Evolutionary conservation across 139 green algal species (phyloP), one percentile per base, ranked within the genome.

Genomic region (Gonium pectorale): DNA sequence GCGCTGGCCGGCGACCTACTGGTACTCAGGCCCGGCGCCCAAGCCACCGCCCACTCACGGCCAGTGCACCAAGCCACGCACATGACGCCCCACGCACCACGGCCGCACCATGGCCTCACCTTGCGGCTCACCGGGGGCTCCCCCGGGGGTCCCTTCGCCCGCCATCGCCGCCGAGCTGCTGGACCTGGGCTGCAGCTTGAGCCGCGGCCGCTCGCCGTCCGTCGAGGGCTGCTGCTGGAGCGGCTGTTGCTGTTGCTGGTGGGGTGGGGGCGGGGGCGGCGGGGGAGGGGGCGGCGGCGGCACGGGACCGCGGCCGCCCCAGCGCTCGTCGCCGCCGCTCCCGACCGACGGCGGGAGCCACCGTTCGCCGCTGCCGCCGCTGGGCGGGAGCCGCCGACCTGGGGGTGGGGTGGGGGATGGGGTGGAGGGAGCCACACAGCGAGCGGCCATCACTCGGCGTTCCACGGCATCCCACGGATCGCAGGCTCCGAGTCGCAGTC

Each of bases 121-220:
- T 49, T n/a, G n/a, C n/a, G n/a, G n/a, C n/a, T n/a, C n/a, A n/a
- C n/a, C n/a, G n/a, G n/a, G n/a, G n/a, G 46, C 68, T 11, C 9
- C 43, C 17, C 29, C 68, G 35, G 35, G 38, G 17, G 9, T 56
- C 9, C 35, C 73, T 8, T 56, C 35, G 40, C 22, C 71, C 4
- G 51, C 13, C 0, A 2, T 37, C 15, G 72, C 27, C 38, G 41
- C 4, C 5, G 15, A 5, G 29, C 43, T 46, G 29, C 33, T 49
- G 27, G 31, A 41, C 22, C 73, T 54, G 0, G 75, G 75, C n/a
- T 82, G 59, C 40, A 82, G 59, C 59, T 82, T 82, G 1, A 82
- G 59, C 40, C 75, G 59, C 27, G 75, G 75, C 38, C 75, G 75
- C 33, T 82, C 75, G 4, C 59, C 75, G 22, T 82, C 75, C 60